Conservation (phyloP, 345 rosid species). For the Turnera subulata region DNA sequence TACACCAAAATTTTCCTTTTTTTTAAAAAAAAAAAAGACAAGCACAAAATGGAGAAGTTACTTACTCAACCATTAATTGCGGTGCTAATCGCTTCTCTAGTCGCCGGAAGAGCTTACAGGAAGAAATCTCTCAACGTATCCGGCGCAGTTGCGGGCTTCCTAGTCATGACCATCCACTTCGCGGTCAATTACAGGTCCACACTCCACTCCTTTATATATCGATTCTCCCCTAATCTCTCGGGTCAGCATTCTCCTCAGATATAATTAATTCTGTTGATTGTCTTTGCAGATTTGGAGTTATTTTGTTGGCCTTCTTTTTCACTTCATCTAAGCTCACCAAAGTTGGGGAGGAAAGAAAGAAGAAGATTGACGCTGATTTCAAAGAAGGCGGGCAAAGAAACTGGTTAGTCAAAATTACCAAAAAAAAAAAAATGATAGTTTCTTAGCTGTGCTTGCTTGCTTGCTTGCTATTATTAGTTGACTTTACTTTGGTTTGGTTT, state of each 20-base stretch:
- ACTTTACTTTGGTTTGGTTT: background rate
- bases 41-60: conserved; percentile 35
- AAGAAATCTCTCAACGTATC: conserved; percentile 75
- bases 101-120: conserved; percentile 61
- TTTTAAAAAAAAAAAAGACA: background rate
- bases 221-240: too few relatives aligned
- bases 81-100: conserved; percentile 40
- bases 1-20: too few relatives aligned
- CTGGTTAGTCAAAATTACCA: too few relatives aligned
- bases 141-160: conserved; percentile 76
- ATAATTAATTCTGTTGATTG: too few relatives aligned
- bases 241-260: too few relatives aligned
- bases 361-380: conserved; percentile 66
- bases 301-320: conserved; percentile 74
- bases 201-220: background rate
- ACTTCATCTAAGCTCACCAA: conserved; percentile 88
- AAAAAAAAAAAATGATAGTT: too few relatives aligned
- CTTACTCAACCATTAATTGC: conserved; percentile 46
- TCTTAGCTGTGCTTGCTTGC: conserved; percentile 1
- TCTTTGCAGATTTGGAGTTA: conserved; percentile 66
- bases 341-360: conserved; percentile 83
- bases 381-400: conserved; percentile 95
- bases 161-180: conserved; percentile 69
- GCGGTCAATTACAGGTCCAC: conserved; percentile 64
- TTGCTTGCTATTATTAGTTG: background rate